phyloP scores from a whole-genome alignment of 2,329 filamentous ascomycete genomes.

The Akanthomyces lecanii region DNA sequence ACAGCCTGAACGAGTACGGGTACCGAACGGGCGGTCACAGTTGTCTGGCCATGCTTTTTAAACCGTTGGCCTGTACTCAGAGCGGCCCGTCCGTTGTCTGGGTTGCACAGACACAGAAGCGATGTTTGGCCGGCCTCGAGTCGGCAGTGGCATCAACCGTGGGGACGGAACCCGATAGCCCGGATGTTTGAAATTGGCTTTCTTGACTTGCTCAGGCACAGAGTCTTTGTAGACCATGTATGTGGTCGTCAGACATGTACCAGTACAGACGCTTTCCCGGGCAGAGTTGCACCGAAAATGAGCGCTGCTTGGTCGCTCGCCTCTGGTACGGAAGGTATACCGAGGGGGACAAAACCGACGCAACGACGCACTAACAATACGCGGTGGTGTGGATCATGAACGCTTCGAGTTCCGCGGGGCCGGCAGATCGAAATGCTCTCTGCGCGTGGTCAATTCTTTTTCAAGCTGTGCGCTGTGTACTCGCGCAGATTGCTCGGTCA shows the following conservation, averaged over 20 bases:
- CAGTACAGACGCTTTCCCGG: neutral
- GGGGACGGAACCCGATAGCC: neutral
- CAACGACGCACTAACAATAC: neutral
- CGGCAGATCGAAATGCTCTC: neutral
- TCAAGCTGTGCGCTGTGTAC: neutral
- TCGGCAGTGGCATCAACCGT: neutral
- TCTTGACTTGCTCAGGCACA: neutral
- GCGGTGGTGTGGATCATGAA: conserved; percentile 1
- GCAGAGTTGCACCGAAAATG: neutral
- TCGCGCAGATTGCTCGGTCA: neutral
- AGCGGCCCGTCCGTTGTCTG: neutral
- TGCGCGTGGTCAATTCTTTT: neutral
- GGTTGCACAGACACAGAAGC: neutral
- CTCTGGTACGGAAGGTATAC: neutral
- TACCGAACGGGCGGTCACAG: neutral
- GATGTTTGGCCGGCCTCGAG: neutral
- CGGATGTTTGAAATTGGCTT: neutral
- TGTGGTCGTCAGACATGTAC: neutral
- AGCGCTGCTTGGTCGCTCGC: neutral
- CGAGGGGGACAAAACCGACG: neutral
- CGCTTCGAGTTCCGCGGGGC: neutral
- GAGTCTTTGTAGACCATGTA: neutral
- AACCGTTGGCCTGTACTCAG: neutral
- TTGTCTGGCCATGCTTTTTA: neutral
- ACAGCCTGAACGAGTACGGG: neutral